Evolutionary conservation across 2,329 filamentous ascomycete species (phyloP).

Genomic region (Colletotrichum plurivorum): DNA sequence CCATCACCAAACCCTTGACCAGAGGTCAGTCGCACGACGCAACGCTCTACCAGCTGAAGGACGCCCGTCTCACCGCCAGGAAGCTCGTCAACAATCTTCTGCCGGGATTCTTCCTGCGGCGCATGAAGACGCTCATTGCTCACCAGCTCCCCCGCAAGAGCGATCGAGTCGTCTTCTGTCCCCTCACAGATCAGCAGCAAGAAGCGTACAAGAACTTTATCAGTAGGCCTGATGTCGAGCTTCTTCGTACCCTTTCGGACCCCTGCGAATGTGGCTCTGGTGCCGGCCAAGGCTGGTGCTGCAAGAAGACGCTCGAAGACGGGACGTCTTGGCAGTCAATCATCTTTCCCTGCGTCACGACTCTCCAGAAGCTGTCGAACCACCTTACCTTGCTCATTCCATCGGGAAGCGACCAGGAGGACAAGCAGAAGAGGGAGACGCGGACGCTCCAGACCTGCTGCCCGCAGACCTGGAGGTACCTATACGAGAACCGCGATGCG

Average conservation of each 20-base stretch:
- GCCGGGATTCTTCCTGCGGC: conserved; percentile 89
- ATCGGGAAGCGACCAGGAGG: conserved; percentile 66
- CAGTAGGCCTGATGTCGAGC: conserved; percentile 77
- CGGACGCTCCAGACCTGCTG: conserved; percentile 80
- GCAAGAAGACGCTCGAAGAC: conserved; percentile 70
- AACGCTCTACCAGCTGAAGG: conserved; percentile 84
- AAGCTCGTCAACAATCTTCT: conserved; percentile 90
- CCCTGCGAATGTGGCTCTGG: conserved; percentile 78
- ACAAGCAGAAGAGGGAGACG: conserved; percentile 85
- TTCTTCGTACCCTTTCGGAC: conserved; percentile 78
- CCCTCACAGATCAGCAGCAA: conserved; percentile 84
- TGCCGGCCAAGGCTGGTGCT: conserved; percentile 87
- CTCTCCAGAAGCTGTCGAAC: conserved; percentile 89
- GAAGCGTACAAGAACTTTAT: conserved; percentile 88
- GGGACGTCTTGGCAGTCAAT: conserved; percentile 79
- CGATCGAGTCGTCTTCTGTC: conserved; percentile 95
- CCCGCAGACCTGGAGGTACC: conserved; percentile 80
- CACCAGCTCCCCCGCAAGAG: conserved; percentile 95
- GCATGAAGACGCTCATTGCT: conserved; percentile 94
- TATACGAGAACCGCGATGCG: conserved; percentile 83
- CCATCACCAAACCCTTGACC: conserved; percentile 84
- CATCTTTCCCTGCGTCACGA: conserved; percentile 88
- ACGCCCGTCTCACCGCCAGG: conserved; percentile 84
- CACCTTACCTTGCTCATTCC: conserved; percentile 93
- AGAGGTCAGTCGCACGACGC: conserved; percentile 95